Evolutionary conservation across 1,139 yeast genomes (phyloP).

Genomic region (Torulaspora globosa): DNA sequence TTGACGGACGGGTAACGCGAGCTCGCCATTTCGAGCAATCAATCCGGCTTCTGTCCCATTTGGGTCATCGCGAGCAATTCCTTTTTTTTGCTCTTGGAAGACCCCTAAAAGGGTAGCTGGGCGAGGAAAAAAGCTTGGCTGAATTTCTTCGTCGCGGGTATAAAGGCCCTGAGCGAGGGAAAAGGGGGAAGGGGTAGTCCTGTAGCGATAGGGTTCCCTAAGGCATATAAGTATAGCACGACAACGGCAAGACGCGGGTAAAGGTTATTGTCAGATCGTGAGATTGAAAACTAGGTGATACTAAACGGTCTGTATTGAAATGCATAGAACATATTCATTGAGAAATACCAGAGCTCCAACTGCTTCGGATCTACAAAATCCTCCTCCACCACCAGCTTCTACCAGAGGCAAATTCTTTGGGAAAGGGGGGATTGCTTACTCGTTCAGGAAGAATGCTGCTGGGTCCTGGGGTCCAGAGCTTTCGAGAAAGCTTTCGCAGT

Average conservation of each 20-base stretch:
- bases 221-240: neutral
- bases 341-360: conserved; percentile 96
- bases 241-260: neutral
- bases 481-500: conserved; percentile 81
- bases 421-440: conserved; percentile 74
- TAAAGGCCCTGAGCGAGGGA: conserved; percentile 3
- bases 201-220: too few relatives aligned
- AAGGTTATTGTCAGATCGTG: neutral
- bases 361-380: conserved; percentile 88
- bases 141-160: conserved; percentile 3
- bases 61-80: neutral
- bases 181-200: neutral
- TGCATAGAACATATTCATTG: conserved; percentile 98
- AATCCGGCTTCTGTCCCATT: neutral
- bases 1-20: neutral
- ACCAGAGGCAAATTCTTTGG: conserved; percentile 91
- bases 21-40: neutral
- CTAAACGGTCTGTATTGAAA: conserved; percentile 29
- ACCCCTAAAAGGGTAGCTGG: conserved; percentile 4
- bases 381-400: conserved; percentile 91
- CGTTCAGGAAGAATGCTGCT: conserved; percentile 82
- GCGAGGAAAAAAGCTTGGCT: neutral
- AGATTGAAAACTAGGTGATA: too few relatives aligned
- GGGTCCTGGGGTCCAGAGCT: conserved; percentile 95
- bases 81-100: conserved; percentile 4